phyloP scores from a whole-genome alignment of 1,139 yeast genomes.

The Pichia kudriavzevii region DNA sequence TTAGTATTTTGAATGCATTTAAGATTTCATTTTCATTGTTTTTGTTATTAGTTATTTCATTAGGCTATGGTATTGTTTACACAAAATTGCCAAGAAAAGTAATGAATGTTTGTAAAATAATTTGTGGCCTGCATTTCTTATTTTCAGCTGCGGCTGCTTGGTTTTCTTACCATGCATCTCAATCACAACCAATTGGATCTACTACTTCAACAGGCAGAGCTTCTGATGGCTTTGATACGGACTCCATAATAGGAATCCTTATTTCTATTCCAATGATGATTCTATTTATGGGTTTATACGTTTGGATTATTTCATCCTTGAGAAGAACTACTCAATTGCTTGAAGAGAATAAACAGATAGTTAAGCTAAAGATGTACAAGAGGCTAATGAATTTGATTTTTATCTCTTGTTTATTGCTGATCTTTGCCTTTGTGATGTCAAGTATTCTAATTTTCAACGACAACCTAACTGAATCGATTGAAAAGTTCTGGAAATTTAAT shows the following conservation, averaged over 20 bases:
- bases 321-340: conserved; percentile 66
- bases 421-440: conserved; percentile 62
- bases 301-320: conserved; percentile 65
- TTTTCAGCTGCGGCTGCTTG: conserved; percentile 63
- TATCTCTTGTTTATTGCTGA: conserved; percentile 51
- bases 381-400: conserved; percentile 69
- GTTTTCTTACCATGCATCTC: conserved; percentile 47
- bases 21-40: conserved; percentile 87
- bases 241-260: conserved; percentile 35
- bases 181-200: conserved; percentile 27
- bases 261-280: conserved; percentile 65
- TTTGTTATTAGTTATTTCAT: conserved; percentile 71
- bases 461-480: conserved; percentile 69
- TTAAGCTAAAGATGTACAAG: conserved; percentile 82
- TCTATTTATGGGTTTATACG: conserved; percentile 66
- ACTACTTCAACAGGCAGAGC: conserved; percentile 27
- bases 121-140: conserved; percentile 66
- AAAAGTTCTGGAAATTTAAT: conserved; percentile 86
- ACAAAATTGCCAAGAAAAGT: conserved; percentile 69
- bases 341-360: conserved; percentile 81
- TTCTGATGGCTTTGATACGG: conserved; percentile 25
- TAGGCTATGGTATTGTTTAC: conserved; percentile 91
- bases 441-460: conserved; percentile 67
- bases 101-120: conserved; percentile 75
- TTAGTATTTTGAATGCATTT: conserved; percentile 71